A percentile compares a stretch with the other conserved stretches of the same genome.
phyloP scores from a whole-genome alignment of 192 early-diverging fungal species.

The Coemansia sp. region DNA sequence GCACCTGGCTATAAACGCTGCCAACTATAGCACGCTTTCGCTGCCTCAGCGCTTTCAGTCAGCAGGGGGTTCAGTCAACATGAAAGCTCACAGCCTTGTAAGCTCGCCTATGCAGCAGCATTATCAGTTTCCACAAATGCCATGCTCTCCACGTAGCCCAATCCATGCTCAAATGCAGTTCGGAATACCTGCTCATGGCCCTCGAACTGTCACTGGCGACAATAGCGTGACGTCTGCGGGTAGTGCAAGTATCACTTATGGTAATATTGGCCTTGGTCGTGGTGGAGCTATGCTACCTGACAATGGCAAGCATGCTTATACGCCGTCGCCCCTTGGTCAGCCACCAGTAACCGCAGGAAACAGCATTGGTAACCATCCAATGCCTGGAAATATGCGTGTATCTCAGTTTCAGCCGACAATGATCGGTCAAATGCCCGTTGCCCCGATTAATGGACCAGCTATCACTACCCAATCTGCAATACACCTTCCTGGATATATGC shows the following conservation, averaged over 20 bases:
- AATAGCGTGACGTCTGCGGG: background rate
- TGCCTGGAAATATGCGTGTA: background rate
- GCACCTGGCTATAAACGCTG: background rate
- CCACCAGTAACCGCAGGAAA: conserved; percentile 10
- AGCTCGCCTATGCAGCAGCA: conserved; percentile 5
- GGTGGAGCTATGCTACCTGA: conserved; percentile 7
- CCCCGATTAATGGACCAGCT: background rate
- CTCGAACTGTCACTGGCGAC: background rate
- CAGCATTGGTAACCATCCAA: background rate
- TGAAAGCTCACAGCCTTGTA: too few relatives aligned
- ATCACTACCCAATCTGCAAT: background rate
- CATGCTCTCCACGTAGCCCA: conserved; percentile 9
- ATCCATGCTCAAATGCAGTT: conserved; percentile 1
- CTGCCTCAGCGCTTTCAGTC: too few relatives aligned
- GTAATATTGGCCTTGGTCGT: conserved; percentile 18
- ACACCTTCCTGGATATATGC: background rate
- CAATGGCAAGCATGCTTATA: conserved; percentile 14
- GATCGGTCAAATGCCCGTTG: conserved; percentile 2
- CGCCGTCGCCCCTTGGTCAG: conserved; percentile 41
- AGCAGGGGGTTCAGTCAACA: too few relatives aligned
- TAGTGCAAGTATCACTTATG: conserved; percentile 14
- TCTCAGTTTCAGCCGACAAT: conserved; percentile 9
- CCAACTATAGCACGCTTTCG: too few relatives aligned
- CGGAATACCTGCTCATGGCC: background rate
- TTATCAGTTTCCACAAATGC: conserved; percentile 9